phyloP scores from a whole-genome alignment of 1,139 yeast species.

The Blastobotrys malaysiensis region DNA sequence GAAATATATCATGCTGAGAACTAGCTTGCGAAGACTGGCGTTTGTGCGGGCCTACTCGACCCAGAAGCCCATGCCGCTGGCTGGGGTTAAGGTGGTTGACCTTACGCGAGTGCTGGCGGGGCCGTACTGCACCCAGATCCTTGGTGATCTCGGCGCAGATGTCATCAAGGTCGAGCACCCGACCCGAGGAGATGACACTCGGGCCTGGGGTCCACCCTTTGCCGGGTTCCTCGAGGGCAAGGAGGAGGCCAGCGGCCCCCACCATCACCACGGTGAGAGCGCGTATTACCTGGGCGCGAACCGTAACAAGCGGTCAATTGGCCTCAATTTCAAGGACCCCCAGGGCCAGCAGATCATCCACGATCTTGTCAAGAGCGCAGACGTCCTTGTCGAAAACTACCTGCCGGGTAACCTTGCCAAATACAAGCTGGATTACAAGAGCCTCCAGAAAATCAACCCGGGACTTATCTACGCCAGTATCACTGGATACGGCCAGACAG shows the following conservation, averaged over 20 bases:
- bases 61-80: conserved; percentile 24
- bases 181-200: conserved; percentile 40
- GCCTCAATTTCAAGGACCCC: conserved; percentile 34
- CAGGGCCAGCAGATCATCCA: conserved; percentile 34
- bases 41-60: background rate
- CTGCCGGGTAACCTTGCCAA: conserved; percentile 37
- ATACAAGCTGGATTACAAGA: conserved; percentile 35
- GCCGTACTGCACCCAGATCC: conserved; percentile 39
- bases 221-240: conserved; percentile 23
- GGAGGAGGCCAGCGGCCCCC: conserved; percentile 8
- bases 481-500: conserved; percentile 39
- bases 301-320: conserved; percentile 38
- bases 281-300: conserved; percentile 39
- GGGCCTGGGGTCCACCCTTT: conserved; percentile 44
- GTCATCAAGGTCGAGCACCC: conserved; percentile 41
- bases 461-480: conserved; percentile 37
- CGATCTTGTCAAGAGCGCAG: conserved; percentile 32
- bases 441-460: conserved; percentile 27
- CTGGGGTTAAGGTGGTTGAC: conserved; percentile 37
- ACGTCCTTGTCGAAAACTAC: conserved; percentile 39
- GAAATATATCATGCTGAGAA: background rate
- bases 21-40: background rate
- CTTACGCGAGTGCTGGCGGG: conserved; percentile 42
- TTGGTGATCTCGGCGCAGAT: conserved; percentile 42
- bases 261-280: conserved; percentile 28